These are phyloP conservation scores for Lanzia echinophila DNA, from an alignment of 2,329 filamentous ascomycete species.

Conservation along the genomic window DNA sequence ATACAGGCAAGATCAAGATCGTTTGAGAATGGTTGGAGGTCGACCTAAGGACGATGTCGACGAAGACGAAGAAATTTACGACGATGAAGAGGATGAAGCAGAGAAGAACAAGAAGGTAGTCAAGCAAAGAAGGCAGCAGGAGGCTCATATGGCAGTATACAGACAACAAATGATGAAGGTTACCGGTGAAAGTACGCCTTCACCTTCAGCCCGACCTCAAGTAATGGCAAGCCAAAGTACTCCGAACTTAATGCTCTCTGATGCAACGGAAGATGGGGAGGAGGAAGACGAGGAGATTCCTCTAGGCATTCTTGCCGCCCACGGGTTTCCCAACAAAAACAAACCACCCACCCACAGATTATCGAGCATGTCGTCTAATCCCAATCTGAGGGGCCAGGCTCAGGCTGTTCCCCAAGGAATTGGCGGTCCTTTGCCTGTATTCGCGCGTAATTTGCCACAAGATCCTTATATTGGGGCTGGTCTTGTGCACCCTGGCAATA, in stretches of 20 bases:
- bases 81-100: constrained; percentile 71
- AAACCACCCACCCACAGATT: constrained; percentile 59
- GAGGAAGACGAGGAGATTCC: constrained; percentile 86
- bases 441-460: constrained; percentile 73
- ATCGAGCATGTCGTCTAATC: constrained; percentile 55
- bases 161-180: constrained; percentile 96
- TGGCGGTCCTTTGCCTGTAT: constrained; percentile 56
- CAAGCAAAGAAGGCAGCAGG: constrained; percentile 77
- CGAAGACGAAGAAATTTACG: constrained; percentile 54
- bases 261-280: constrained; percentile 44
- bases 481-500: constrained; percentile 62
- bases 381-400: constrained; percentile 58
- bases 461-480: constrained; percentile 81
- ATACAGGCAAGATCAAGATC: constrained; percentile 68
- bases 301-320: constrained; percentile 76
- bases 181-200: constrained; percentile 61
- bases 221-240: constrained; percentile 53
- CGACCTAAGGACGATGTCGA: constrained; percentile 47
- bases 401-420: constrained; percentile 50
- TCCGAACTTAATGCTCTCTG: constrained; percentile 44
- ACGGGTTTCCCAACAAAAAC: constrained; percentile 77
- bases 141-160: constrained; percentile 84
- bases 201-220: constrained; percentile 42
- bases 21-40: constrained; percentile 42
- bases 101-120: constrained; percentile 68